Conservation (phyloP, 2,329 filamentous ascomycete species). For the Bipolaris sorokiniana region DNA sequence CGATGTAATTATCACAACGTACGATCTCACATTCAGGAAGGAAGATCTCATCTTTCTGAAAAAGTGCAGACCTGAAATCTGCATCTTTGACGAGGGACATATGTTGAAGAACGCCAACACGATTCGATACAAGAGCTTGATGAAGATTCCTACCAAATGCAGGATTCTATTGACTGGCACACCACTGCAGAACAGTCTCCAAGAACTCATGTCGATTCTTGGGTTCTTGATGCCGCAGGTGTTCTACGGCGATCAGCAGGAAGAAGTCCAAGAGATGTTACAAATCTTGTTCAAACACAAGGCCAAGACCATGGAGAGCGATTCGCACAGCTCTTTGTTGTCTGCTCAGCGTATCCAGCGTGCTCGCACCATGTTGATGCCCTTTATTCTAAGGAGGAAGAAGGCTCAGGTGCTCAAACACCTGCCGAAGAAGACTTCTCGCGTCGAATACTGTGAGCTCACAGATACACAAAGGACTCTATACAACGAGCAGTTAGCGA, state of each 20-base stretch:
- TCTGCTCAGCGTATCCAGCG: slow-evolving; percentile 85
- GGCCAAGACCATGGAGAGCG: slow-evolving; percentile 78
- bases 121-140: slow-evolving; percentile 78
- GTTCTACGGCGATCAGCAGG: slow-evolving; percentile 70
- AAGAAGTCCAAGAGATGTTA: slow-evolving; percentile 75
- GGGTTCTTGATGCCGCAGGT: slow-evolving; percentile 91
- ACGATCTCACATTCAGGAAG: slow-evolving; percentile 67
- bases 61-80: slow-evolving; percentile 61
- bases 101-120: slow-evolving; percentile 88
- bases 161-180: slow-evolving; percentile 88
- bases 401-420: slow-evolving; percentile 88
- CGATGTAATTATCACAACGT: slow-evolving; percentile 75
- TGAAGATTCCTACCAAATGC: slow-evolving; percentile 79
- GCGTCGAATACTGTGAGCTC: slow-evolving; percentile 82
- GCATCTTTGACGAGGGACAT: slow-evolving; percentile 93
- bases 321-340: slow-evolving; percentile 75
- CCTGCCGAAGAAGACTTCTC: slow-evolving; percentile 78
- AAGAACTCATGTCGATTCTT: slow-evolving; percentile 87
- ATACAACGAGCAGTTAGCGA: slow-evolving; percentile 73
- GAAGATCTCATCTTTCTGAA: slow-evolving; percentile 69
- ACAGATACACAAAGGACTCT: slow-evolving; percentile 73
- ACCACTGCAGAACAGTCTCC: slow-evolving; percentile 90
- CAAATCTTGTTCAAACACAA: slow-evolving; percentile 90
- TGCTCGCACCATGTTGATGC: slow-evolving; percentile 89
- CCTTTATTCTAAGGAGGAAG: slow-evolving; percentile 91